A percentile compares a stretch with the other conserved stretches of the same genome.
Conservation (phyloP, 208 protist genomes). For the Angomonas deanei region DNA sequence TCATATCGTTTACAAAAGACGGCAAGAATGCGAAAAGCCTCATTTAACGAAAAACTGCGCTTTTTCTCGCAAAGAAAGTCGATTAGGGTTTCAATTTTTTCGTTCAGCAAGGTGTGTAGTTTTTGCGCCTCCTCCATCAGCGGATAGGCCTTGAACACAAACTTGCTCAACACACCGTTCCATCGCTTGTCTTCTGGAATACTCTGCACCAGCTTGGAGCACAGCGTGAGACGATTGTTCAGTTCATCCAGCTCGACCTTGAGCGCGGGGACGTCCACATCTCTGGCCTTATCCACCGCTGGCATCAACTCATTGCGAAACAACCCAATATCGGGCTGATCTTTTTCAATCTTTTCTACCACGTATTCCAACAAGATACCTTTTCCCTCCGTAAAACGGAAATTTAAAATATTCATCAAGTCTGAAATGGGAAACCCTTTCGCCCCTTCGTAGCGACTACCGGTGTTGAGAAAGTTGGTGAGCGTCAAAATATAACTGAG, state of each 20-base stretch:
- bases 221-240: constrained; percentile 33
- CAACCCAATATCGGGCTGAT: constrained; percentile 33
- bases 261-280: constrained; percentile 52
- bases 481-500: constrained; percentile 52
- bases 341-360: constrained; percentile 27
- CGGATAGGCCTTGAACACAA: constrained; percentile 38
- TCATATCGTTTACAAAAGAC: constrained; percentile 65
- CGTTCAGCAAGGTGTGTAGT: constrained; percentile 33
- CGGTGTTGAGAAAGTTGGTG: constrained; percentile 77
- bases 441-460: constrained; percentile 61
- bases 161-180: constrained; percentile 54
- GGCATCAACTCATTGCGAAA: constrained; percentile 54
- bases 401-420: constrained; percentile 58
- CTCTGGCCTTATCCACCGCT: constrained; percentile 30
- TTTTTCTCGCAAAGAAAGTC: constrained; percentile 52
- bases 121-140: constrained; percentile 43
- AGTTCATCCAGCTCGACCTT: constrained; percentile 45
- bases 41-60: constrained; percentile 44
- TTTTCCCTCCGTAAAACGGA: constrained; percentile 60
- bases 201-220: constrained; percentile 33
- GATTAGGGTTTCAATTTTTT: constrained; percentile 34
- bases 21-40: constrained; percentile 41
- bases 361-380: constrained; percentile 53
- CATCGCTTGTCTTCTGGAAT: constrained; percentile 51
- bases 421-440: constrained; percentile 75